Conservation (phyloP, 2,329 filamentous ascomycete species). For the Diaporthe eres region DNA sequence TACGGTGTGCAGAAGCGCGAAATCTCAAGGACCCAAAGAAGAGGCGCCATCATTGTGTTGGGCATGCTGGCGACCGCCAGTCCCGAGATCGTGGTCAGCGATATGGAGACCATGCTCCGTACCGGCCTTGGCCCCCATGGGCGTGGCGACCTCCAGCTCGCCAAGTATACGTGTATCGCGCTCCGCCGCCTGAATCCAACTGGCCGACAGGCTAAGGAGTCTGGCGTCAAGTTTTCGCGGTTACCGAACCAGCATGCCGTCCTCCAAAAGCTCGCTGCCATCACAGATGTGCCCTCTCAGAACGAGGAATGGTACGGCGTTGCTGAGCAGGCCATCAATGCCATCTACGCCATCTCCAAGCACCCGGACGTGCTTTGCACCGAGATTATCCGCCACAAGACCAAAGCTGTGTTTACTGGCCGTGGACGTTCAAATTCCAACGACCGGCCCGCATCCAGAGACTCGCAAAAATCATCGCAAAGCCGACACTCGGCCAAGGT, state of each 20-base stretch:
- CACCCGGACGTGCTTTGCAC: slow-evolving; percentile 95
- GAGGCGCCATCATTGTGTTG: slow-evolving; percentile 94
- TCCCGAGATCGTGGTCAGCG: slow-evolving; percentile 91
- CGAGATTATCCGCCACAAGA: slow-evolving; percentile 89
- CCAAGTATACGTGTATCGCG: slow-evolving; percentile 96
- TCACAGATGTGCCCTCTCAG: slow-evolving; percentile 87
- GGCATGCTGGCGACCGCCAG: slow-evolving; percentile 96
- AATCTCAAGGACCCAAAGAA: slow-evolving; percentile 90
- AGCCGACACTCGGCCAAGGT: slow-evolving; percentile 50
- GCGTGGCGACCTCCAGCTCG: slow-evolving; percentile 85
- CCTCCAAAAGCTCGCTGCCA: slow-evolving; percentile 82
- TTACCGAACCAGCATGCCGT: slow-evolving; percentile 94
- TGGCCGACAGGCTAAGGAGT: slow-evolving; percentile 84
- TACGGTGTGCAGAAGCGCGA: slow-evolving; percentile 95
- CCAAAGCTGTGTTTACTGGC: slow-evolving; percentile 79
- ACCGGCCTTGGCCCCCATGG: slow-evolving; percentile 89
- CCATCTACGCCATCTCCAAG: slow-evolving; percentile 94
- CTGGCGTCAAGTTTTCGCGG: slow-evolving; percentile 77
- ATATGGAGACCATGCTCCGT: slow-evolving; percentile 94
- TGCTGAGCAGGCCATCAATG: slow-evolving; percentile 94
- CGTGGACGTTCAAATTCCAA: slow-evolving; percentile 61
- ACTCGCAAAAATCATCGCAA: slow-evolving; percentile 47
- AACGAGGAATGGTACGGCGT: slow-evolving; percentile 98
- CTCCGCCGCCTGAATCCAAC: slow-evolving; percentile 90
- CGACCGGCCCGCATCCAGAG: slow-evolving; percentile 36